A percentile compares a stretch with the other conserved stretches of the same genome.
These are phyloP conservation scores for Diaporthe caulivora DNA, from an alignment of 2,329 filamentous ascomycete genomes.

Conservation along the genomic window DNA sequence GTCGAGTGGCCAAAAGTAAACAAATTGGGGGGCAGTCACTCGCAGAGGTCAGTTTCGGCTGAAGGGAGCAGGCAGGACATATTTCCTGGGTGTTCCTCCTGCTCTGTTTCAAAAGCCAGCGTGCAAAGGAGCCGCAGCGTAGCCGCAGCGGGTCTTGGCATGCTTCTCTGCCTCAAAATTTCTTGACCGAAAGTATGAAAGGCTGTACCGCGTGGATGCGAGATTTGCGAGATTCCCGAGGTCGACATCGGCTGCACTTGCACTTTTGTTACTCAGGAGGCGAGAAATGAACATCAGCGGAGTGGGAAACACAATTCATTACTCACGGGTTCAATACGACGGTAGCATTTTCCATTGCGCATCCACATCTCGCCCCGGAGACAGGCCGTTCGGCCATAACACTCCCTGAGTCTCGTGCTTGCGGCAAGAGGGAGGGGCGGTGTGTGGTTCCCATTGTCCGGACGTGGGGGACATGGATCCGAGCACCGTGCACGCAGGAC, in stretches of 20 bases:
- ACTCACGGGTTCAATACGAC: slow-evolving; percentile 12
- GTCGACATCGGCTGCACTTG: slow-evolving; percentile 13
- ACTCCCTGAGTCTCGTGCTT: slow-evolving; percentile 20
- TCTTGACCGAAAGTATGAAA: slow-evolving; percentile 3
- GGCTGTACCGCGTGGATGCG: not conserved
- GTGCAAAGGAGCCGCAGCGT: slow-evolving; percentile 14
- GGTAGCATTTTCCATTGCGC: slow-evolving; percentile 22
- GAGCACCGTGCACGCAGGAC: slow-evolving; percentile 16
- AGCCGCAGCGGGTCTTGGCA: slow-evolving; percentile 25
- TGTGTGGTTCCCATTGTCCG: slow-evolving; percentile 22
- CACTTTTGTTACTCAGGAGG: slow-evolving; percentile 8
- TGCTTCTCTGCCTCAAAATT: slow-evolving; percentile 13
- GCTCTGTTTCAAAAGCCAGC: not conserved
- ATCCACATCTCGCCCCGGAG: not conserved
- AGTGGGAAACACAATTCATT: slow-evolving; percentile 14
- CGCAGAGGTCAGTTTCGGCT: not conserved
- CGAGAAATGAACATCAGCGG: not conserved
- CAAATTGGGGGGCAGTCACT: not conserved
- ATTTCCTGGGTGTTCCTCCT: not conserved
- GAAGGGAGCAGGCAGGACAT: not conserved
- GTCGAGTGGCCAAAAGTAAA: not conserved
- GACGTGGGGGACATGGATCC: slow-evolving; percentile 3
- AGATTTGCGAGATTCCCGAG: slow-evolving; percentile 26
- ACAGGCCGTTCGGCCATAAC: slow-evolving; percentile 1
- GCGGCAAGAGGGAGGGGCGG: slow-evolving; percentile 18